Evolutionary conservation across 129 eudicot species (phyloP), one percentile per base, ranked within the genome.

Genomic region (Gnaphalium uliginosum): DNA sequence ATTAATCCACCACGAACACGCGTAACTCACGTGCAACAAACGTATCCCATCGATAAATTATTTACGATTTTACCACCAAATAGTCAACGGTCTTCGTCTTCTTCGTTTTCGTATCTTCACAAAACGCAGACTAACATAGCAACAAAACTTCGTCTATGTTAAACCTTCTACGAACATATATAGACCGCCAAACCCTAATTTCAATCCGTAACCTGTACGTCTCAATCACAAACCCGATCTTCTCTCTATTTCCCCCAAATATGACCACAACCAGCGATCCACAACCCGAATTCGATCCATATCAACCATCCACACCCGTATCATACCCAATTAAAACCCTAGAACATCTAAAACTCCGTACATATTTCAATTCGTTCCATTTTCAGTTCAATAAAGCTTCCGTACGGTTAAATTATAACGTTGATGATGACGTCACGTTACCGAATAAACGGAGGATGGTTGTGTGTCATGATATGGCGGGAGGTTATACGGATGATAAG

Each of bases 381-480:
- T 93, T 51, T 56, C 86, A 85, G 39, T 93, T 93, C 79, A 93
- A 90, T 30, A 82, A 77, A 30, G 85, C 96, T 6, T 75, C 86
- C 4, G 92, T 83, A 5, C 58, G 68, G 63, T 24, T 86, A 37
- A 70, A 37, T 51, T 2, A 48, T 8, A 51, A 46, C 35, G 67
- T 68, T 13, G 74, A 9, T 66, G 74, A 66, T 64, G 82, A 26
- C 26, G 81, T 51, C 62, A 13, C n/a, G 75, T 73, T 90, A 80
- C 89, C 98, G 56, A 35, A 69, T 53, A 66, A 96, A 72, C 87
- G 83, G 69, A 79, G 96, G 85, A 72, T 88, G 32, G 73, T 93
- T 84, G 98, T 86, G 53, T 93, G 96, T 68, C 98, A 93, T 82
- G 96, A 93, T 77, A 90, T 93, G 98, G 86, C 74, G 15, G 98